These are phyloP conservation scores for Clonostachys sp. DNA, from an alignment of 2,329 filamentous ascomycete genomes.

Conservation along the genomic window DNA sequence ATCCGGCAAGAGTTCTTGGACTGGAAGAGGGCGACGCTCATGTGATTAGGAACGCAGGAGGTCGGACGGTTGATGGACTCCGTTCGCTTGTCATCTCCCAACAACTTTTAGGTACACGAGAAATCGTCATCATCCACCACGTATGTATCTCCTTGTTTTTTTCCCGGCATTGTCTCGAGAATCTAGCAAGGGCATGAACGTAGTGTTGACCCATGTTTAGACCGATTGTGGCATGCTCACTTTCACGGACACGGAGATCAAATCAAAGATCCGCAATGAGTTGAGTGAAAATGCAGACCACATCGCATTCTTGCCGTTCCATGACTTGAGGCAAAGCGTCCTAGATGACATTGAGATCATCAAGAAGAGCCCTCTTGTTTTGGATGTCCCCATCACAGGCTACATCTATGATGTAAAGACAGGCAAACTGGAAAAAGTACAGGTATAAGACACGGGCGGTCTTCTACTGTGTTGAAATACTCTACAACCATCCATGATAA, in stretches of 20 bases:
- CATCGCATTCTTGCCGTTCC: conserved; percentile 63
- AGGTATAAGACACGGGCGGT: no score
- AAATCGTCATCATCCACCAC: conserved; percentile 72
- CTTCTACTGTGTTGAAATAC: no score
- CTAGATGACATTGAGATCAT: conserved; percentile 62
- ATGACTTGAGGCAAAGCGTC: conserved; percentile 59
- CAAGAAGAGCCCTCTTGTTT: conserved; percentile 52
- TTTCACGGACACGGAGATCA: conserved; percentile 56
- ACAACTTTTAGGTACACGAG: conserved; percentile 71
- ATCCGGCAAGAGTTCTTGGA: conserved; percentile 65
- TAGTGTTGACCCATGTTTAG: conserved; percentile 7
- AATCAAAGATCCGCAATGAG: conserved; percentile 52
- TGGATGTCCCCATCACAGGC: conserved; percentile 60
- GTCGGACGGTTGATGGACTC: conserved; percentile 61
- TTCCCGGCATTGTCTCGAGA: background rate
- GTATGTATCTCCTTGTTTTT: background rate
- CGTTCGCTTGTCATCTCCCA: conserved; percentile 75
- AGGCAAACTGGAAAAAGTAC: background rate
- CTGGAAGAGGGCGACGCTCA: conserved; percentile 74
- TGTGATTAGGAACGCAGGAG: conserved; percentile 72
- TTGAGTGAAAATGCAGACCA: conserved; percentile 44
- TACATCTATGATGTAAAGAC: background rate
- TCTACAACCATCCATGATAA: no score
- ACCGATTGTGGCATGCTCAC: conserved; percentile 56
- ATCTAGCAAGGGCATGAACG: background rate